phyloP scores from a whole-genome alignment of 225 moss, liverwort and hornwort species.

The Pseudisothecium myosuroides region DNA sequence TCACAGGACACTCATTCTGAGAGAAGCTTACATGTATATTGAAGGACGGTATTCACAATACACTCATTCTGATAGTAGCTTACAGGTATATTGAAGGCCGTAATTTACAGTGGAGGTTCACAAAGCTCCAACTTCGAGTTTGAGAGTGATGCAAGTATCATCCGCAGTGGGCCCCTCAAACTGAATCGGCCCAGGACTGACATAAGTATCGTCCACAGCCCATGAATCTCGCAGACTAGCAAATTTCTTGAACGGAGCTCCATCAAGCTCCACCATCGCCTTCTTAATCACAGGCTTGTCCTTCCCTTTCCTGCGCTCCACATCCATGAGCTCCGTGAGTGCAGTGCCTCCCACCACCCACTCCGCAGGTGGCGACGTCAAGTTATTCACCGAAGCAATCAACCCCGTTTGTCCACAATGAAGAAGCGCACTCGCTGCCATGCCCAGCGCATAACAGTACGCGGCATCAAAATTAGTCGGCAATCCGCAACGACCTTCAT shows the following conservation, averaged over 20 bases:
- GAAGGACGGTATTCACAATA: no score
- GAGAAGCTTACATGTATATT: not conserved
- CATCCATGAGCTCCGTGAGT: conserved; percentile 78
- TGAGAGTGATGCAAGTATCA: conserved; percentile 28
- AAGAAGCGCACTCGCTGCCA: conserved; percentile 58
- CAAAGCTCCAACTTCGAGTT: conserved; percentile 19
- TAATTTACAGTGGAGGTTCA: not conserved
- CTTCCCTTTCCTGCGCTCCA: conserved; percentile 71
- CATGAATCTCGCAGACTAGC: conserved; percentile 48
- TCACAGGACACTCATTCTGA: not conserved
- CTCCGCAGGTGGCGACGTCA: conserved; percentile 44
- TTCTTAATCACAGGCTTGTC: conserved; percentile 93
- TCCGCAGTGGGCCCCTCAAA: conserved; percentile 30
- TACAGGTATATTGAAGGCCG: not conserved
- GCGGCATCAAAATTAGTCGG: conserved; percentile 75
- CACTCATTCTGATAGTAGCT: not conserved
- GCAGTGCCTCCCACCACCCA: conserved; percentile 75
- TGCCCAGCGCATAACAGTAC: conserved; percentile 76
- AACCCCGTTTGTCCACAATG: conserved; percentile 68
- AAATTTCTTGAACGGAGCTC: conserved; percentile 58
- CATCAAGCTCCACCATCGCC: conserved; percentile 91
- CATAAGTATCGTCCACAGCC: conserved; percentile 60
- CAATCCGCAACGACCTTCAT: conserved; percentile 70
- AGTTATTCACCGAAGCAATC: conserved; percentile 64
- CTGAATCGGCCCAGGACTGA: conserved; percentile 58